phyloP scores from a whole-genome alignment of 2,329 filamentous ascomycete genomes.

The Lachnum nothofagi region DNA sequence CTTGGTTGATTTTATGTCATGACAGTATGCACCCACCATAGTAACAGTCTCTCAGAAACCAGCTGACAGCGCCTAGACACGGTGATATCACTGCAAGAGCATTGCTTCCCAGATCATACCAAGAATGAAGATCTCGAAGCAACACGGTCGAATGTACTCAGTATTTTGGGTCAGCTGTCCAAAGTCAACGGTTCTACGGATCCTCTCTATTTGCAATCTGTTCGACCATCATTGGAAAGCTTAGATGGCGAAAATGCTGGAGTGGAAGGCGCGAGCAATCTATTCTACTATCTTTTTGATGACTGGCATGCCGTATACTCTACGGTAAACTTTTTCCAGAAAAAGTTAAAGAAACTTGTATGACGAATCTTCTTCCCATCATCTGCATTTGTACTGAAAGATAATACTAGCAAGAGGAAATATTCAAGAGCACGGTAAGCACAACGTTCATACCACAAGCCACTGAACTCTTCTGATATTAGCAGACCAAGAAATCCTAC shows the following conservation, averaged over 20 bases:
- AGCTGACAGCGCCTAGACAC: conserved; percentile 45
- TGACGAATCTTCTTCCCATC: conserved; percentile 16
- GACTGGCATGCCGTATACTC: conserved; percentile 58
- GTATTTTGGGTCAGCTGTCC: conserved; percentile 58
- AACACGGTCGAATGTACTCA: conserved; percentile 52
- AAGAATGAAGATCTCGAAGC: conserved; percentile 28
- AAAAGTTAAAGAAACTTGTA: conserved; percentile 47
- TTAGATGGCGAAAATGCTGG: conserved; percentile 30
- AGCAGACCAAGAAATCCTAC: conserved; percentile 33
- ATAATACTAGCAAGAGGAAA: conserved; percentile 19
- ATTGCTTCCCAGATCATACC: conserved; percentile 36
- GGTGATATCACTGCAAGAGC: conserved; percentile 65
- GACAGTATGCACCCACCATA: conserved; percentile 45
- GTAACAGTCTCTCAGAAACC: background rate
- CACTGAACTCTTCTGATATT: conserved; percentile 1
- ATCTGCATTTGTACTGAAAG: background rate
- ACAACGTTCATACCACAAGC: too few species aligned
- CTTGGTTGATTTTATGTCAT: conserved; percentile 64
- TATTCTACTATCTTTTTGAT: conserved; percentile 65
- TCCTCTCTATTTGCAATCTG: conserved; percentile 29
- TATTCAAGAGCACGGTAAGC: conserved; percentile 28
- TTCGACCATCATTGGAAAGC: conserved; percentile 27
- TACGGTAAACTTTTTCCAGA: conserved; percentile 44
- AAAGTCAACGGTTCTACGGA: conserved; percentile 39
- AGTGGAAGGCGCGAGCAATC: conserved; percentile 50